Base-by-base conservation (phyloP, 352 stramenopile species). In the Globisporangium irregulare region DNA sequence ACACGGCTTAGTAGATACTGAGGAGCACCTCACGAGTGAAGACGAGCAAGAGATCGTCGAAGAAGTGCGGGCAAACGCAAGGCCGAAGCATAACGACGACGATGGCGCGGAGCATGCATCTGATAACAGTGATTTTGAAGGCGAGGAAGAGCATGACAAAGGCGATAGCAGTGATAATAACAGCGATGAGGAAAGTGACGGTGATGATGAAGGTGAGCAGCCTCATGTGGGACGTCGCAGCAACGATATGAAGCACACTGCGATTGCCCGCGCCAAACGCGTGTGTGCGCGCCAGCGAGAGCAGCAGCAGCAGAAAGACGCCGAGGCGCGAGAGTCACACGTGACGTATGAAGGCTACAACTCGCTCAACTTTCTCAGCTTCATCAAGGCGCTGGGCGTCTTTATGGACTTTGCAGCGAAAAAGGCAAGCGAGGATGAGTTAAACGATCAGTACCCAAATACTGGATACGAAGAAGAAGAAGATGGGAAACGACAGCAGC, bases 361-460 rank as follows among this genome's bases (percentile, higher is more conserved):
- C 14, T 86, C 81, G 32, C 79, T 91, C 63, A 93, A 89, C 62
- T 91, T 93, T 48, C 67, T 90, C 57, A 66, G 76, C 50, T 93
- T 93, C 67, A 77, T 88, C 57, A 90, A 91, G 65, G 81, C 81
- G 34, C 67, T 93, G 36, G 67, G 82, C 24, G 54, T 36, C 15
- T 90, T 88, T 59, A 87, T 91, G 76, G 74, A 66, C 64, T 64
- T 51, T 14, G 38, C 38, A 27, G 34, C 59, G 7, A 24, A 20
- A 29, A n/a, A 48, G 46, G 9, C 54, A 53, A 32, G 22, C 7
- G 38, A 34, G 8, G 36, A 34, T 22, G 57, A 59, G 18, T n/a
- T 20, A 38, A 25, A 18, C 55, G n/a, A 61, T 3, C 55, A 61
- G 29, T 27, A 48, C 24, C 18, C 43, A 22, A 20, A 51, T 22